Conservation (phyloP, 1,284 basidiomycete genomes). For the Cryptococcus maquisensis region DNA sequence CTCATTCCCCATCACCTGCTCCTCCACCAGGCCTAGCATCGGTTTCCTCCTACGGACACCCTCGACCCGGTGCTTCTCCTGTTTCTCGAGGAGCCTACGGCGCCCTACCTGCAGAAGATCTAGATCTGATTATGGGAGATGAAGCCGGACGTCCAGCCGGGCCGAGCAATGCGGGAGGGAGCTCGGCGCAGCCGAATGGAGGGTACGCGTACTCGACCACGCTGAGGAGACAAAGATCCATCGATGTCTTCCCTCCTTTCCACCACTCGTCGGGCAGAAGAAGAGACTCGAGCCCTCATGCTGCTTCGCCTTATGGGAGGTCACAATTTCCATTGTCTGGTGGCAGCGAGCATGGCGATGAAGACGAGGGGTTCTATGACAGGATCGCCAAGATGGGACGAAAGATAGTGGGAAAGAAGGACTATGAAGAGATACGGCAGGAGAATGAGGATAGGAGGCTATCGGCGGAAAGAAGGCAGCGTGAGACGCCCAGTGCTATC, state of each 20-base stretch:
- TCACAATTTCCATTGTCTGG: slow-evolving; percentile 1
- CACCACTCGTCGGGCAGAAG: slow-evolving; percentile 15
- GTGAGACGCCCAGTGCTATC: slow-evolving; percentile 42
- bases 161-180: not conserved
- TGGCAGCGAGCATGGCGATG: slow-evolving; percentile 1
- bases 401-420: slow-evolving; percentile 25
- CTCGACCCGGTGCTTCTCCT: slow-evolving; percentile 5
- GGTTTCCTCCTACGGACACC: slow-evolving; percentile 8
- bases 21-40: slow-evolving; percentile 1
- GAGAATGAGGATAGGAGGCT: slow-evolving; percentile 23
- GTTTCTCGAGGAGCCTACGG: slow-evolving; percentile 7
- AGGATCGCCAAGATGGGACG: slow-evolving; percentile 18
- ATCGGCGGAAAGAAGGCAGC: slow-evolving; percentile 33
- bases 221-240: slow-evolving; percentile 59
- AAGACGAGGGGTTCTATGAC: slow-evolving; percentile 11
- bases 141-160: slow-evolving; percentile 8
- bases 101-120: not conserved
- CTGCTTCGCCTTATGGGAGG: slow-evolving; percentile 10
- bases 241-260: slow-evolving; percentile 28
- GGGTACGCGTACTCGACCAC: slow-evolving; percentile 75
- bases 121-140: slow-evolving; percentile 10
- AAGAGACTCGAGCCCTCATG: slow-evolving; percentile 4
- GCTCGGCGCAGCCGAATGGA: not conserved
- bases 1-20: slow-evolving; percentile 5
- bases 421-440: slow-evolving; percentile 24